Evolutionary conservation across 2,329 filamentous ascomycete genomes (phyloP).

Genomic region (Xylariaceae sp.): DNA sequence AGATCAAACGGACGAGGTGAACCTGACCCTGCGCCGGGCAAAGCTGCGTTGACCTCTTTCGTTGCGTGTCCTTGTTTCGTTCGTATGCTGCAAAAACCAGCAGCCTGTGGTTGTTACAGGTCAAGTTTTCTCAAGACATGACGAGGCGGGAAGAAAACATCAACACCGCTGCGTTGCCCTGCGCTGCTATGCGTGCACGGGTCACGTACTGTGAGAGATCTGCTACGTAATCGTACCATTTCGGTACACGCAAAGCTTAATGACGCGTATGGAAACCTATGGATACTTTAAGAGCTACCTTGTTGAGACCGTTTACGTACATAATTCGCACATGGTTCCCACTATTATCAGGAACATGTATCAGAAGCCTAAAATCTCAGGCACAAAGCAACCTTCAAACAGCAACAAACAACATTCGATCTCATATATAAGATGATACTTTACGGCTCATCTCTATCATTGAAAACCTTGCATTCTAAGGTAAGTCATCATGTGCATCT

Average conservation of each 20-base stretch:
- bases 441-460: too few relatives aligned
- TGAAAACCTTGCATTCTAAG: not conserved
- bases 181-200: slow-evolving; percentile 18
- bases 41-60: not conserved
- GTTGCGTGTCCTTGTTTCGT: not conserved
- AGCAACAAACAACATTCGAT: too few relatives aligned
- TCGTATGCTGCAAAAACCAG: not conserved
- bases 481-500: not conserved
- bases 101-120: not conserved
- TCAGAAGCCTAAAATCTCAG: not conserved
- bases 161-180: slow-evolving; percentile 21
- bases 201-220: not conserved
- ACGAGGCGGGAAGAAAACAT: slow-evolving; percentile 31
- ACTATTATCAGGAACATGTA: not conserved
- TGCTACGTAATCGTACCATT: not conserved
- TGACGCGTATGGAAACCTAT: too few relatives aligned
- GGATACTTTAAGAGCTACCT: too few relatives aligned
- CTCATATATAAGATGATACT: too few relatives aligned
- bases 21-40: not conserved
- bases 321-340: not conserved
- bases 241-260: not conserved
- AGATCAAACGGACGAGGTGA: not conserved
- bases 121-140: slow-evolving; percentile 18
- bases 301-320: too few relatives aligned
- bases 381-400: too few relatives aligned